These are phyloP conservation scores for Blastocrithidia nonstop DNA, from an alignment of 208 protist species.

Conservation along the genomic window DNA sequence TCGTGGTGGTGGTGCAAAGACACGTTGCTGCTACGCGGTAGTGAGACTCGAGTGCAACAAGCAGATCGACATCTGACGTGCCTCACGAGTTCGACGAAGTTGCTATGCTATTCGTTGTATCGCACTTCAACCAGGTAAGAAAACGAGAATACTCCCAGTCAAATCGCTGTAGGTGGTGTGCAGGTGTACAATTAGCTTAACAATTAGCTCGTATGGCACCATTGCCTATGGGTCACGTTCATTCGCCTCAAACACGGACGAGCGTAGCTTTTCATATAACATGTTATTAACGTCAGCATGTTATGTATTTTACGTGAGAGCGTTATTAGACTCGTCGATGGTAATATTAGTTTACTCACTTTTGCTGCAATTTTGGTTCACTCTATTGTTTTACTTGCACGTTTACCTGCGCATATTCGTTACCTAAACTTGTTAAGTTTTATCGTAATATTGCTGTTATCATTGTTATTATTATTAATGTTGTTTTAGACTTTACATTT, in stretches of 20 bases:
- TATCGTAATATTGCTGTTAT: slow-evolving; percentile 6
- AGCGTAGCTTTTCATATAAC: slow-evolving; percentile 44
- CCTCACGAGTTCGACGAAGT: slow-evolving; percentile 23
- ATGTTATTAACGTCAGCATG: slow-evolving; percentile 2
- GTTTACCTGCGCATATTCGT: slow-evolving; percentile 28
- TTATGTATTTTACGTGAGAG: slow-evolving; percentile 12
- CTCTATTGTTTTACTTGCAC: slow-evolving; percentile 45
- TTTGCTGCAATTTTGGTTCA: slow-evolving; percentile 90
- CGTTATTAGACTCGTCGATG: slow-evolving; percentile 69
- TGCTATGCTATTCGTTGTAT: slow-evolving; percentile 74
- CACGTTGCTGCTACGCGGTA: slow-evolving; percentile 85
- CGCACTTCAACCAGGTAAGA: slow-evolving; percentile 89
- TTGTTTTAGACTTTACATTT: slow-evolving; percentile 64
- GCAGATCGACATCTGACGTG: slow-evolving; percentile 75
- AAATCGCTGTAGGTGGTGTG: slow-evolving; percentile 19
- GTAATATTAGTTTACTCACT: slow-evolving; percentile 89
- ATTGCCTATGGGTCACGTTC: slow-evolving; percentile 37
- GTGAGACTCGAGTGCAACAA: slow-evolving; percentile 87
- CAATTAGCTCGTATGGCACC: slow-evolving; percentile 56
- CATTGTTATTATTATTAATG: slow-evolving; percentile 29
- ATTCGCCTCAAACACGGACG: slow-evolving; percentile 25
- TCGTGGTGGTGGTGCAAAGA: slow-evolving; percentile 78
- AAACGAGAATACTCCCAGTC: slow-evolving; percentile 88
- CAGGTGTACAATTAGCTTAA: slow-evolving; percentile 43
- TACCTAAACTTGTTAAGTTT: slow-evolving; percentile 8